Evolutionary conservation across 768 basidiomycete genomes (phyloP).

Genomic region (Crepidotus variabilis): DNA sequence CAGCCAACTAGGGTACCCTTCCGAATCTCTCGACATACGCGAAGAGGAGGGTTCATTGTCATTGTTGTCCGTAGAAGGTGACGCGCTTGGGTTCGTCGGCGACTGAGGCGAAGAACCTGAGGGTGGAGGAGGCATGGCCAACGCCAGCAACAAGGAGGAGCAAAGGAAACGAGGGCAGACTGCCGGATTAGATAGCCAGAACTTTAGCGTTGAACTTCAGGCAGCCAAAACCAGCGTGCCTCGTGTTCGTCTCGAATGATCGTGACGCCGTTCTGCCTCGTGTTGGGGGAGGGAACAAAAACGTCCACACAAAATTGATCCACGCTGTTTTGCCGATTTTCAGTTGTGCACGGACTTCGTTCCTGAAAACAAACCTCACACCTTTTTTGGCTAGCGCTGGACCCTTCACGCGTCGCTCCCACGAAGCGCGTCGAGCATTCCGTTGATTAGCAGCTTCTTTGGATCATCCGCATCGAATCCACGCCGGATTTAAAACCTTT

Average conservation of each 20-base stretch:
- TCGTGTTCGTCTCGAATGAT: constrained; percentile 1
- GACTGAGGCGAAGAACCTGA: neutral
- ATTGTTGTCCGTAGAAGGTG: neutral
- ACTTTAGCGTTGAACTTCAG: neutral
- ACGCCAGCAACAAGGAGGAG: neutral
- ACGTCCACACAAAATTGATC: constrained; percentile 14
- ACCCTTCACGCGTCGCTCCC: neutral
- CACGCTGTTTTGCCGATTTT: constrained; percentile 9
- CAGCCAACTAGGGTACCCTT: constrained; percentile 84
- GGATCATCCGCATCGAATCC: too few species aligned
- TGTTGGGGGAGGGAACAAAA: constrained; percentile 13
- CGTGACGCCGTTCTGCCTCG: constrained; percentile 14
- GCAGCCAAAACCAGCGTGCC: neutral
- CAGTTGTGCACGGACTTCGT: constrained; percentile 6
- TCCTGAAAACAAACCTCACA: constrained; percentile 18
- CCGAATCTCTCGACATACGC: constrained; percentile 33
- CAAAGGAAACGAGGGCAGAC: neutral
- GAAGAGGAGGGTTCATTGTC: neutral
- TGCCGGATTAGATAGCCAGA: constrained; percentile 1
- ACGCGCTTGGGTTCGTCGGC: neutral
- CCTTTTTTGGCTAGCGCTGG: constrained; percentile 11
- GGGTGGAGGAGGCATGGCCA: neutral
- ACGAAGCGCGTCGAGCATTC: neutral
- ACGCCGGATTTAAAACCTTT: too few species aligned
- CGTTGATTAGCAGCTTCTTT: neutral